Base-by-base conservation (phyloP, 805 yeast species). In the Hanseniaspora occidentalis region DNA sequence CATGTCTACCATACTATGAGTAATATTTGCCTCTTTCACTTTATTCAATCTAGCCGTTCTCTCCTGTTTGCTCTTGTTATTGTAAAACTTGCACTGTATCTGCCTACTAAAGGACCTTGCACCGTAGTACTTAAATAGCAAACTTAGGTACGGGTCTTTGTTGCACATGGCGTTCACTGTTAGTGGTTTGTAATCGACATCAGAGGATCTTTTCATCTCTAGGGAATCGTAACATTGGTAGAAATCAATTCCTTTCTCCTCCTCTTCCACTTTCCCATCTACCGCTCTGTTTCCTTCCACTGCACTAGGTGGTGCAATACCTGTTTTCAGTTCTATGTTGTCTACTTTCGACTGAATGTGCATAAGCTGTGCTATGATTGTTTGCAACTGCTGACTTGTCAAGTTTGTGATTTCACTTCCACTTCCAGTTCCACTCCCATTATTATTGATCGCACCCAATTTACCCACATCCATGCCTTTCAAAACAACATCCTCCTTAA, bases 191-290 rank as follows among this genome's bases (percentile, higher is more conserved):
- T 16, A 38, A 8, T 35, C 25, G 3, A 42, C 16, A 36, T 42
- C 44, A 6, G 44, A 38, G 10, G 44, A 42, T 31, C 44, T 38
- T 42, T 42, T 42, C 23, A 38, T 35, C 16, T 42, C 44, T 16
- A 38, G 21, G 16, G 44, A 35, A 19, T 38, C 24, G 13, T 26
- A 42, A 14, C 29, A 23, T 16, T 22, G 23, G 21, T 35, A 31
- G 9, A 42, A 42, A 24, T 42, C 35, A 4, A 42, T 27, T 6
- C 23, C 20, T 16, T 18, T 39, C 9, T 20, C 18, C 9, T 24
- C 13, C 33, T 11, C 17, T 18, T 16, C 7, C 11, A 20, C 14
- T 21, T 14, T 27, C 21, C 13, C 10, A 2, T 9, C 18, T 17
- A 9, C n/a, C n/a, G n/a, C n/a, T n/a, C n/a, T n/a, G n/a, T n/a